Evolutionary conservation across 2,329 filamentous ascomycete genomes (phyloP), one percentile per base, ranked within the genome.

Genomic region (Calonectria multiphialidica): DNA sequence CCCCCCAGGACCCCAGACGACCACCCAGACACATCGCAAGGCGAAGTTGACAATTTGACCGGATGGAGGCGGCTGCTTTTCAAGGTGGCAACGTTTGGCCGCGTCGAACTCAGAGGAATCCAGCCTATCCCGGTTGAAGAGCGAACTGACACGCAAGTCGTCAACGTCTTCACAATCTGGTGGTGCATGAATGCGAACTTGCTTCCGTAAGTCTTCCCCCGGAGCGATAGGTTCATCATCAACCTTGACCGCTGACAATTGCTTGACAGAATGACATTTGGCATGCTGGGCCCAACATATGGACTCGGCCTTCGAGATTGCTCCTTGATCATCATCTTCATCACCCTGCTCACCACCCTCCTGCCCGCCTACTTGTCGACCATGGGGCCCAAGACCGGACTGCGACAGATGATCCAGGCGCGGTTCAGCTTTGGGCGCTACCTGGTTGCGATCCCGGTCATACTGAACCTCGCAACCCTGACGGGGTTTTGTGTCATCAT

Each of bases 401-500:
- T 88, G 81, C 82, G 87, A 10, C 86, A 88, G 73, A 84, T 88
- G 77, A 84, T 88, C 2, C 86, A 87, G 67, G 85, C 86, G 1
- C 82, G 87, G 18, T 88, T 76, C 61, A 75, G 73, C 40, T 80
- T 74, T 23, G 77, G 78, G 49, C 68, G 73, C 13, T 79, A 77
- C 40, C 70, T 77, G 0, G 71, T 77, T 15, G 72, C 72, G 5
- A 50, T 79, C 0, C 76, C 76, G 0, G 71, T 79, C 30, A 65
- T 87, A 3, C 80, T 89, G 45, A 89, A 89, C 70, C 79, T 87
- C 12, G 85, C 84, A 16, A 87, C 86, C 0, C 81, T 88, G 6
- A 85, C 86, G 3, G 87, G 87, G 1, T 89, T 88, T 79, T 84
- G 83, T 13, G 83, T 88, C 37, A 85, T 89, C 42, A 84, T 83